These are phyloP conservation scores for Gastrolobium bilobum DNA, from an alignment of 306 rosid species.

Conservation along the genomic window DNA sequence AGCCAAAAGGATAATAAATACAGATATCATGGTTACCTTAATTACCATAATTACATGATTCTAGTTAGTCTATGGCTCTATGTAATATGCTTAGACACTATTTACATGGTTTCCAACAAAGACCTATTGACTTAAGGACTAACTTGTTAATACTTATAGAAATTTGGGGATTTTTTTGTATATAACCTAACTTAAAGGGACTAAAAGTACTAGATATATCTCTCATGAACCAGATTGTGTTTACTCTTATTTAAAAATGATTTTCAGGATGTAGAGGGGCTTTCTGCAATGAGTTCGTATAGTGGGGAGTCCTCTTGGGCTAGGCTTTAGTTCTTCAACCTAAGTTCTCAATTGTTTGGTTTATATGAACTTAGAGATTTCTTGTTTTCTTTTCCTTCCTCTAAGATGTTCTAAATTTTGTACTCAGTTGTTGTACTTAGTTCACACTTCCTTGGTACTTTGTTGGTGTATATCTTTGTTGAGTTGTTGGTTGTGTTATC, in stretches of 20 bases:
- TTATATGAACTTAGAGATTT: neutral
- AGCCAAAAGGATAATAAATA: no score
- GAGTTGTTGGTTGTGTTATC: neutral
- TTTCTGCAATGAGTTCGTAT: neutral
- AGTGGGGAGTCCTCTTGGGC: no score
- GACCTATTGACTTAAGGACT: no score
- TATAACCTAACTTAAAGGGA: no score
- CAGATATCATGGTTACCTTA: no score
- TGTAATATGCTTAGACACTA: no score
- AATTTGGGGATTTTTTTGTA: no score
- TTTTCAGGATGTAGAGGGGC: neutral
- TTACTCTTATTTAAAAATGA: neutral
- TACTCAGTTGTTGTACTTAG: neutral
- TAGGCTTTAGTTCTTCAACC: constrained; percentile 1
- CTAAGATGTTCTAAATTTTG: neutral
- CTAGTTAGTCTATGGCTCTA: no score
- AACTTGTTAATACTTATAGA: no score
- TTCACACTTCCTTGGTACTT: neutral
- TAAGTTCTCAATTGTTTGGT: neutral
- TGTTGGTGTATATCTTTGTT: neutral
- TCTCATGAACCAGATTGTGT: neutral
- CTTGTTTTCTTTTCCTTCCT: neutral
- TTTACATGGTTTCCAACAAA: no score
- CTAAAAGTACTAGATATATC: no score
- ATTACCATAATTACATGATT: no score